Conservation (phyloP, 176 grass and related monocot genomes). For the Poa annua region DNA sequence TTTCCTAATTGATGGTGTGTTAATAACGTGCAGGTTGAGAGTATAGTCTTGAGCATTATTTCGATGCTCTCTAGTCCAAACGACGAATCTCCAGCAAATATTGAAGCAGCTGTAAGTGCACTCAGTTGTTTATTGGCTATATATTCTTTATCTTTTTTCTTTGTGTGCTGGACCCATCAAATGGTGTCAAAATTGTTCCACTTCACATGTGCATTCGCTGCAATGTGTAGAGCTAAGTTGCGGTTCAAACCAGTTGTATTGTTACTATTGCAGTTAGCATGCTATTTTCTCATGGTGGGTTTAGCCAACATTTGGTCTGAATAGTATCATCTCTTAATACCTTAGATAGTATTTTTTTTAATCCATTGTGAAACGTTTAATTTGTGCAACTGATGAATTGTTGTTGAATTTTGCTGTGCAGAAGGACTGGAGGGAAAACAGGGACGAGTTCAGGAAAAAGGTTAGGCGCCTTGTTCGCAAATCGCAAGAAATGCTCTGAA, state of each 20-base stretch:
- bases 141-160: not conserved
- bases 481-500: constrained; percentile 94
- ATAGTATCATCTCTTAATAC: not conserved
- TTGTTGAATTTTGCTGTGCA: constrained; percentile 42
- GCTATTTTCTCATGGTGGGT: not conserved
- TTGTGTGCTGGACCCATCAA: not conserved
- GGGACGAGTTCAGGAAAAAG: constrained; percentile 96
- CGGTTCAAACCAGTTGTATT: not conserved
- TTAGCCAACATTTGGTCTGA: constrained; percentile 7
- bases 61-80: constrained; percentile 97
- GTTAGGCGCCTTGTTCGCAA: constrained; percentile 73
- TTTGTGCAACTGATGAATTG: not conserved
- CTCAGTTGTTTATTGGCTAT: constrained; percentile 19
- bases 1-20: constrained; percentile 21
- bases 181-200: not conserved
- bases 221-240: not conserved
- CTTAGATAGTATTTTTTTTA: not conserved
- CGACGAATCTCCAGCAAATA: constrained; percentile 88
- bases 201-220: not conserved
- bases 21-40: constrained; percentile 74
- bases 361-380: not conserved
- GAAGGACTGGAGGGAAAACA: constrained; percentile 97
- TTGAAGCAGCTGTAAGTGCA: constrained; percentile 91
- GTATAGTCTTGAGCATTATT: constrained; percentile 96
- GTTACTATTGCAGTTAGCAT: not conserved